These are phyloP conservation scores for Geotrichum bryndzae DNA, from an alignment of 1,139 yeast genomes.

Conservation along the genomic window DNA sequence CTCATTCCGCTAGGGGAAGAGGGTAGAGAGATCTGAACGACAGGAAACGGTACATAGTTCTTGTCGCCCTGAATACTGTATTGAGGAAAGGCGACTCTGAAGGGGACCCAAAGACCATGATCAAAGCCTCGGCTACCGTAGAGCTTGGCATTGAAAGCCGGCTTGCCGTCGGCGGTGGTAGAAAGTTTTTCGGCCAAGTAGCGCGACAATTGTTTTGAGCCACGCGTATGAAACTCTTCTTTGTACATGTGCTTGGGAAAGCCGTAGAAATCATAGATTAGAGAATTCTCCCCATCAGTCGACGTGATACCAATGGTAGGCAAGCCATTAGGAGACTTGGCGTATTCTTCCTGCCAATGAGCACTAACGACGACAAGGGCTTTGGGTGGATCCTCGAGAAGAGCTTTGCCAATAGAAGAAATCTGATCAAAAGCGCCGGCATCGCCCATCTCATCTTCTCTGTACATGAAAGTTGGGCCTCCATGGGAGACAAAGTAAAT, in stretches of 20 bases:
- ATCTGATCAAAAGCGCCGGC: conserved; percentile 55
- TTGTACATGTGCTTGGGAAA: conserved; percentile 60
- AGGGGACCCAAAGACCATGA: conserved; percentile 81
- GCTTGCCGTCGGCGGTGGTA: conserved; percentile 16
- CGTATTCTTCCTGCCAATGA: conserved; percentile 57
- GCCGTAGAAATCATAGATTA: conserved; percentile 69
- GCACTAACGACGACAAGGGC: conserved; percentile 68
- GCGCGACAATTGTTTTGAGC: conserved; percentile 41
- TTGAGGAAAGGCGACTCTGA: conserved; percentile 61
- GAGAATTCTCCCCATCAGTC: conserved; percentile 19
- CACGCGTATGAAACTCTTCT: conserved; percentile 52
- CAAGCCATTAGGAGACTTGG: neutral
- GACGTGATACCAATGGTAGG: conserved; percentile 18
- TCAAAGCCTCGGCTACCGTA: conserved; percentile 57
- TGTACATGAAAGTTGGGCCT: conserved; percentile 67
- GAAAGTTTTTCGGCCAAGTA: conserved; percentile 41
- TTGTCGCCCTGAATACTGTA: conserved; percentile 6
- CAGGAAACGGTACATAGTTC: conserved; percentile 40
- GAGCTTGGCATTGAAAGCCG: conserved; percentile 44
- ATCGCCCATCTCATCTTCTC: conserved; percentile 37
- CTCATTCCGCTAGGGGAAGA: conserved; percentile 11
- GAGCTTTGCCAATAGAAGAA: conserved; percentile 45
- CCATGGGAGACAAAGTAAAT: conserved; percentile 70
- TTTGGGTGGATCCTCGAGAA: conserved; percentile 41
- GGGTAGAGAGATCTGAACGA: conserved; percentile 62